A percentile compares a stretch with the other conserved stretches of the same genome.
Conservation (phyloP, 306 rosid species). For the Senna tora region DNA sequence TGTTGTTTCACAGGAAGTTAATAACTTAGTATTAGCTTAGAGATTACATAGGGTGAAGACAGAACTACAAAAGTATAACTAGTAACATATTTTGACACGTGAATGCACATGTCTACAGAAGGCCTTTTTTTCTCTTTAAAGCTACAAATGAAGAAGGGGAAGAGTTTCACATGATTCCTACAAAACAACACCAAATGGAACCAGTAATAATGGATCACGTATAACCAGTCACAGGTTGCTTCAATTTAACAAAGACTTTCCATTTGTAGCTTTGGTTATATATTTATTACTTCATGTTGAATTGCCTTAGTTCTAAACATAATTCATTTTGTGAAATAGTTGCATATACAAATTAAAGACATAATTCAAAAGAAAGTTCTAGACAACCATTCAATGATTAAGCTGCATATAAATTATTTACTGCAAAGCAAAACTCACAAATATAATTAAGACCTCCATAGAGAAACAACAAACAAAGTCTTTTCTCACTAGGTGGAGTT, state of each 20-base stretch:
- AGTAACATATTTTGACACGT: not conserved
- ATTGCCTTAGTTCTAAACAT: not conserved
- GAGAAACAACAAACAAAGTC: too few species aligned
- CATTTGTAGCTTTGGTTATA: not conserved
- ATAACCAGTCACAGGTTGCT: not conserved
- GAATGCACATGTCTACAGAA: not conserved
- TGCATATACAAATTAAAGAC: not conserved
- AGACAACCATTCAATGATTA: slow-evolving; percentile 4
- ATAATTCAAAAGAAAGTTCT: not conserved
- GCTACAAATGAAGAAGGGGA: not conserved
- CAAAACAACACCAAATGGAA: slow-evolving; percentile 9
- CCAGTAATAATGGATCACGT: not conserved
- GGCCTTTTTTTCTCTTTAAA: not conserved
- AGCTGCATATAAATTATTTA: not conserved
- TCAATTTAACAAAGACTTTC: not conserved
- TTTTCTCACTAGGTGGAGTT: too few species aligned
- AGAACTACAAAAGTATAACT: not conserved
- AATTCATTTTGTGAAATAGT: not conserved
- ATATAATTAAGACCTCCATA: not conserved
- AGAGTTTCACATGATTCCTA: not conserved
- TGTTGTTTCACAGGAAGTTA: not conserved
- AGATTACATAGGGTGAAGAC: not conserved
- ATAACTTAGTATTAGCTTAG: not conserved
- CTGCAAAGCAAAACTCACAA: slow-evolving; percentile 16
- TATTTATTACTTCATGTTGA: not conserved